Evolutionary conservation across 441 rosid species (phyloP).

Genomic region (Geranium incanum): DNA sequence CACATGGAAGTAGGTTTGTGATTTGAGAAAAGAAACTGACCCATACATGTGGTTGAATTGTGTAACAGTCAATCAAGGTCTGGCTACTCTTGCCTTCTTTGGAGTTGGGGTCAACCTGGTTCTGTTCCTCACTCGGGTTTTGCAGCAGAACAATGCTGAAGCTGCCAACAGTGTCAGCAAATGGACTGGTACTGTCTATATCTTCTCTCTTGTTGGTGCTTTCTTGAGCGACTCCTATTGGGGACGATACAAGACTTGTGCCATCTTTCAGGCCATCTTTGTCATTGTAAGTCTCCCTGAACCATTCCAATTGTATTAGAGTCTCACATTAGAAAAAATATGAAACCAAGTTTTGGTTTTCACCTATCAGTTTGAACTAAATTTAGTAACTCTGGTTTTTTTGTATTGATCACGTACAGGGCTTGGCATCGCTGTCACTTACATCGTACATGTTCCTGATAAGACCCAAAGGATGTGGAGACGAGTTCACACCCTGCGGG

Average conservation of each 20-base stretch:
- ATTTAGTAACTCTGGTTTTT: too few species aligned
- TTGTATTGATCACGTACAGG: conserved; percentile 37
- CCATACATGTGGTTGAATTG: neutral
- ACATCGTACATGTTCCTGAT: conserved; percentile 68
- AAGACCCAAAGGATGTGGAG: conserved; percentile 78
- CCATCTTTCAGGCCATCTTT: conserved; percentile 85
- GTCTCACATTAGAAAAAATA: neutral
- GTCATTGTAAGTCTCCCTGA: conserved; percentile 56
- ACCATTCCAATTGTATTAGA: neutral
- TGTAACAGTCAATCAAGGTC: conserved; percentile 80
- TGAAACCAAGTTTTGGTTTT: too few species aligned
- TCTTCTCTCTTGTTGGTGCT: conserved; percentile 93
- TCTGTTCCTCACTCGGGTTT: conserved; percentile 88
- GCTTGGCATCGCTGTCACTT: conserved; percentile 60
- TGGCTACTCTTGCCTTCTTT: conserved; percentile 97
- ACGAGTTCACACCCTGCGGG: conserved; percentile 54
- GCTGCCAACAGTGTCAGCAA: conserved; percentile 98
- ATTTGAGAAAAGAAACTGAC: neutral
- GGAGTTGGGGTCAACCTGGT: conserved; percentile 97
- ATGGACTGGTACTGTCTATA: conserved; percentile 99
- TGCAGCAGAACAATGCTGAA: conserved; percentile 82
- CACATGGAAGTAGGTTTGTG: conserved; percentile 4
- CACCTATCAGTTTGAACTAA: too few species aligned
- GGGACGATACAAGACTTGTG: conserved; percentile 98
- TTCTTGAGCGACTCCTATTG: conserved; percentile 94